Conservation (phyloP, 2,329 filamentous ascomycete genomes). For the Penicillium sp. region DNA sequence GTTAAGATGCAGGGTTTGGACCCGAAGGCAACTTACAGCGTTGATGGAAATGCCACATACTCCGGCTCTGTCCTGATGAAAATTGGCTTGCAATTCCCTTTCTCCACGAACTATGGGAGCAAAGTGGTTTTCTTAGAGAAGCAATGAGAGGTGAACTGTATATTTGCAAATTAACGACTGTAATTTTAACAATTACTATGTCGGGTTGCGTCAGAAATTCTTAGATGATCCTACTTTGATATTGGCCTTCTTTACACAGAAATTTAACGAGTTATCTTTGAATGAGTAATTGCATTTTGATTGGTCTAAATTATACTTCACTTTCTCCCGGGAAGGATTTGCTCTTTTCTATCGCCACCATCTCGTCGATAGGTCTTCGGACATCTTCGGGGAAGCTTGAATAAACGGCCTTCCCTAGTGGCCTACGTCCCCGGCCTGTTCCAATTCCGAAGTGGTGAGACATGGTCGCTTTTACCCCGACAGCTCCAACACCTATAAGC, state of each 20-base stretch:
- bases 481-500: background rate
- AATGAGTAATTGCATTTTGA: too few species aligned
- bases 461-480: background rate
- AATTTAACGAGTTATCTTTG: too few species aligned
- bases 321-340: too few species aligned
- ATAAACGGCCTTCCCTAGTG: background rate
- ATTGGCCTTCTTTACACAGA: too few species aligned
- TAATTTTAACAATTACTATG: too few species aligned
- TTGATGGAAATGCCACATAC: slow-evolving; percentile 57
- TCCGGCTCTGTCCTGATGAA: slow-evolving; percentile 67
- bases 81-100: slow-evolving; percentile 59
- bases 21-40: slow-evolving; percentile 55
- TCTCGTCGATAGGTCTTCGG: background rate
- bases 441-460: background rate
- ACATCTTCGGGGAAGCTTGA: background rate
- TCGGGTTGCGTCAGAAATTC: too few species aligned
- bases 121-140: slow-evolving; percentile 60
- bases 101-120: slow-evolving; percentile 61
- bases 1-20: slow-evolving; percentile 63
- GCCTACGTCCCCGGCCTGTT: background rate
- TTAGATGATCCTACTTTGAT: too few species aligned
- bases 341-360: too few species aligned
- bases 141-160: slow-evolving; percentile 26
- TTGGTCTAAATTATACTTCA: too few species aligned
- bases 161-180: too few species aligned